Evolutionary conservation across 192 early-diverging fungal genomes (phyloP), one percentile per base, ranked within the genome.

Genomic region (Podila epicladia): DNA sequence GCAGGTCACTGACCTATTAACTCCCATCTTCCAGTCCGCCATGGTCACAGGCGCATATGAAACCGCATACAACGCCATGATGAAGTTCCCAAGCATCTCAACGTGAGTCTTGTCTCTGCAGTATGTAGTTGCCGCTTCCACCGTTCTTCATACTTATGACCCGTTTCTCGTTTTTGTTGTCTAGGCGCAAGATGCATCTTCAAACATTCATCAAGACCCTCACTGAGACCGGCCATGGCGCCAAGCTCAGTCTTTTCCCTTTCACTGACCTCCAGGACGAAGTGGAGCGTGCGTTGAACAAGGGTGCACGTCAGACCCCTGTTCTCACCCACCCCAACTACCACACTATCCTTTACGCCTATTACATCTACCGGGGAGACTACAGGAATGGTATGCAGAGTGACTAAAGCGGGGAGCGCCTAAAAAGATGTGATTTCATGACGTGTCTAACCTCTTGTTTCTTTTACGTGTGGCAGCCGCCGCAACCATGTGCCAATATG

Each of bases 401-500:
- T 5, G 8, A 2, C 22, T 55, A 55, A 22, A 24, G 1, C 11
- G 5, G 15, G 41, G 41, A 45, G 11, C 41, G 17, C 41, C 17
- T 45, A 15, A 15, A 45, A 45, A 45, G 13, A 15, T 45, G 41
- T 12, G 41, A 45, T 45, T 45, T 45, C 11, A 17, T 3, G 1
- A 17, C 13, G 41, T 45, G 41, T 17, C 41, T 45, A 45, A 45
- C 41, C 41, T 45, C 15, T 65, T 13, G 38, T 24, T n/a, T 22
- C 12, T 31, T 28, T 9, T 51, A 24, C 35, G 5, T 26, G 17
- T 26, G 57, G 1, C 69, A 80, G 77, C 65, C 15, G 71, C 77
- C 9, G 45, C 66, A 3, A 50, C 65, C 15, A 80, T 80, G 77
- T 80, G 58, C 22, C 71, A 80, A 60, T 72, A 80, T 58, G 77